Base-by-base conservation (phyloP, 1,284 basidiomycete genomes). In the Boletus austroedulis region DNA sequence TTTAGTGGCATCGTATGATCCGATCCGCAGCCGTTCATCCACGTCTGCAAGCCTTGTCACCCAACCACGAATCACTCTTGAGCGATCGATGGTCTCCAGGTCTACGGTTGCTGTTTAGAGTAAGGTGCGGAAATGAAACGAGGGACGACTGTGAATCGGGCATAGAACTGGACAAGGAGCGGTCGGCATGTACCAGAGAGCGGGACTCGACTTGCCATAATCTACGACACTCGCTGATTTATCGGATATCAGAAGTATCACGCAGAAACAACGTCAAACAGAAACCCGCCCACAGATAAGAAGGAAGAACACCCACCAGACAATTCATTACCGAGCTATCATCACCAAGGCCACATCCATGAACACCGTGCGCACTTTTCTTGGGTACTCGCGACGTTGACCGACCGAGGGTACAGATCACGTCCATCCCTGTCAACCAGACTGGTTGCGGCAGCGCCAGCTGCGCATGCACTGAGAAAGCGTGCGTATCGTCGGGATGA, bases 291-390 rank as follows among this genome's bases (percentile, higher is more conserved):
- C 10, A 9, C 26, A 23, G 38, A 57, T 61, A 59, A 59, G 45
- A 45, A 12, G 23, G 10, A 5, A 44, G 21, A 8, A 15, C 6
- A 32, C 7, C n/a, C 21, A 34, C 6, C 41, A 24, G 31, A 15
- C 7, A 17, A 40, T n/a, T n/a, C 38, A 40, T 40, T n/a, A 40
- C 10, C 38, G 36, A n/a, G 32, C 32, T 15, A 38, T 32, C 26
- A 45, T 34, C 43, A 34, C 15, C 29, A 60, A 29, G 45, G 32
- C 23, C 3, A 17, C 41, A 61, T 36, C 44, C n/a, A 62, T 62
- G 60, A 62, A 51, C 48, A 48, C 44, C 9, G 62, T 62, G 2
- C 29, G 62, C 44, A 24, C 29, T 24, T 43, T 1, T 19, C 43
- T 48, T 7, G 28, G 41, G 12, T 12, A n/a, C 40, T 32, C 19